Evolutionary conservation across 148 eudicot genomes (phyloP).

Genomic region (Silene conica): DNA sequence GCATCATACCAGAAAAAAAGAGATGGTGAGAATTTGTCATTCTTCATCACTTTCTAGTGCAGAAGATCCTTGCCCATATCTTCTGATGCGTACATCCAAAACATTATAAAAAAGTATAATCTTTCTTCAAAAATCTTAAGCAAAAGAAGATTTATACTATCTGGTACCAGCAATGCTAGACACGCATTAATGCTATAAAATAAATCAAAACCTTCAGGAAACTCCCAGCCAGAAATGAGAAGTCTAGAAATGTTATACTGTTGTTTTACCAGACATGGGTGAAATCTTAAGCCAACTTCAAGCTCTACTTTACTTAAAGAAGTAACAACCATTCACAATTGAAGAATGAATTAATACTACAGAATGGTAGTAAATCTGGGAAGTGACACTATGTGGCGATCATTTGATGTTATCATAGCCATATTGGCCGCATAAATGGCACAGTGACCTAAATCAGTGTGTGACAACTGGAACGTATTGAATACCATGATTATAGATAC

Average conservation of each 20-base stretch:
- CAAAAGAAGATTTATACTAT: background rate
- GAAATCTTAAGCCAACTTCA: background rate
- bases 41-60: background rate
- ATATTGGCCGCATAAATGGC: too few relatives aligned
- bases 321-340: slow-evolving; percentile 5
- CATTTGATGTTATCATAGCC: background rate
- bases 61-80: background rate
- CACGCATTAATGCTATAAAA: background rate
- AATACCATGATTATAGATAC: background rate
- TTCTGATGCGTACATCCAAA: background rate
- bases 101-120: background rate
- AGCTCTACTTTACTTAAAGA: background rate
- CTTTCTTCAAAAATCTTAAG: slow-evolving; percentile 4
- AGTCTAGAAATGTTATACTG: background rate
- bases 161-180: background rate
- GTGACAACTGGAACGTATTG: background rate
- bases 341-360: background rate
- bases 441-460: background rate
- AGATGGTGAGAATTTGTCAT: slow-evolving; percentile 5
- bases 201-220: slow-evolving; percentile 1
- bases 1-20: background rate
- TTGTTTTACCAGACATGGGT: background rate
- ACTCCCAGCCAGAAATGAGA: background rate
- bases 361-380: background rate
- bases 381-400: background rate